Conservation (phyloP, 2,329 filamentous ascomycete species). For the Phaeosphaeriaceae sp. region DNA sequence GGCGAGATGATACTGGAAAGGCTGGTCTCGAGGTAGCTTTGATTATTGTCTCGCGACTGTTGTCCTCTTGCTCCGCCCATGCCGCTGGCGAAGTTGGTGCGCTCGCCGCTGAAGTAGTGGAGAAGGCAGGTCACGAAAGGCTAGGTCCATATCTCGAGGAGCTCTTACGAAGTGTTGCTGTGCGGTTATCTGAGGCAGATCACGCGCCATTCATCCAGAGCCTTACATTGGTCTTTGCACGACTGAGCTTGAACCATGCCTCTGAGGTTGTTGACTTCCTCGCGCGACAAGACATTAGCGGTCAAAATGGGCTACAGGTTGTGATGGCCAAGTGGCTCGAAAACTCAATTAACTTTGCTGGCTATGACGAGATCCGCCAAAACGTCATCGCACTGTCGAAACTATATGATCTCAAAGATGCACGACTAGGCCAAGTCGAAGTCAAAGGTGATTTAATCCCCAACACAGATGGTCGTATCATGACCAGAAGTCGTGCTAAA, state of each 20-base stretch:
- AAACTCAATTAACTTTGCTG: conserved; percentile 96
- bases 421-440: conserved; percentile 75
- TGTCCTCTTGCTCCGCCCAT: conserved; percentile 83
- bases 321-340: conserved; percentile 96
- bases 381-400: conserved; percentile 95
- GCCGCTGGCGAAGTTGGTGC: conserved; percentile 95
- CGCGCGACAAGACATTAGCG: conserved; percentile 79
- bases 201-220: conserved; percentile 94
- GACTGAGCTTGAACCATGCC: conserved; percentile 82
- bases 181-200: conserved; percentile 79
- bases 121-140: conserved; percentile 90
- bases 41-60: conserved; percentile 87
- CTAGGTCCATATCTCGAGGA: conserved; percentile 90
- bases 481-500: conserved; percentile 90
- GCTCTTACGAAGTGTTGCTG: conserved; percentile 86
- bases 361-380: conserved; percentile 95
- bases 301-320: conserved; percentile 82
- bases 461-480: conserved; percentile 75
- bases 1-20: conserved; percentile 78
- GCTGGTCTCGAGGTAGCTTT: conserved; percentile 88
- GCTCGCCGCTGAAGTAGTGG: conserved; percentile 90
- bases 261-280: conserved; percentile 92
- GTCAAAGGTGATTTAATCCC: conserved; percentile 92
- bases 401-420: conserved; percentile 85
- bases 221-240: conserved; percentile 91